Evolutionary conservation across 2,329 filamentous ascomycete species (phyloP).

Genomic region (Fusarium avenaceum): DNA sequence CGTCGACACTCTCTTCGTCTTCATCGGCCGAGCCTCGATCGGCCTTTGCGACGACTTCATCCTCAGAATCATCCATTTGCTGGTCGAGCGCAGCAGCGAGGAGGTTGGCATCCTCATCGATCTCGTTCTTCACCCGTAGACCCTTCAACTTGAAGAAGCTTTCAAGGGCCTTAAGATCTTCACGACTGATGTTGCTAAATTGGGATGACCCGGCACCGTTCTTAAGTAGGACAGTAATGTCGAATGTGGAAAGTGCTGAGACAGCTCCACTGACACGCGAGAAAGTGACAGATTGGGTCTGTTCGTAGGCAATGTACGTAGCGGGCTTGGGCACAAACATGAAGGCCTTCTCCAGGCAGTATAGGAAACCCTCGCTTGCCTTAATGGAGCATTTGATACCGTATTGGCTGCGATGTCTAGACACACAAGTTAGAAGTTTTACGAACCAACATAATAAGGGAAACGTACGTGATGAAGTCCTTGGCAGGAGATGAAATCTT

Average conservation of each 20-base stretch:
- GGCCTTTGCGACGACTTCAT: slow-evolving; percentile 78
- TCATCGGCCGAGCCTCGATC: slow-evolving; percentile 95
- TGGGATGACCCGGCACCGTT: slow-evolving; percentile 88
- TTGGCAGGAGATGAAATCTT: slow-evolving; percentile 94
- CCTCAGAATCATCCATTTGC: slow-evolving; percentile 85
- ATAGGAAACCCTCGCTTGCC: slow-evolving; percentile 96
- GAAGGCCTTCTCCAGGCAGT: slow-evolving; percentile 97
- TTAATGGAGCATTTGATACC: slow-evolving; percentile 99
- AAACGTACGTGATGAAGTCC: slow-evolving; percentile 82
- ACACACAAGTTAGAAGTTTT: slow-evolving; percentile 48
- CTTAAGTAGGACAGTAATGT: slow-evolving; percentile 95
- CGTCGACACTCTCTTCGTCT: slow-evolving; percentile 93
- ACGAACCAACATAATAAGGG: slow-evolving; percentile 10
- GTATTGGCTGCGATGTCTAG: slow-evolving; percentile 87
- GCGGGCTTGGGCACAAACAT: slow-evolving; percentile 99
- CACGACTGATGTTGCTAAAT: slow-evolving; percentile 99
- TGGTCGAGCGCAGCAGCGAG: slow-evolving; percentile 88
- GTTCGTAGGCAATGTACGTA: slow-evolving; percentile 96
- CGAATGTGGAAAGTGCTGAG: slow-evolving; percentile 94
- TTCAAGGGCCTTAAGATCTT: slow-evolving; percentile 97
- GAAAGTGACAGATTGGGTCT: slow-evolving; percentile 91
- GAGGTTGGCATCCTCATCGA: slow-evolving; percentile 88
- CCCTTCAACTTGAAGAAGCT: slow-evolving; percentile 97
- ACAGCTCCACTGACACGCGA: slow-evolving; percentile 95
- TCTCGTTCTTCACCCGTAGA: slow-evolving; percentile 97